A percentile compares a stretch with the other conserved stretches of the same genome.
These are phyloP conservation scores for Apiospora pterosperma DNA, from an alignment of 2,329 filamentous ascomycete genomes.

Conservation along the genomic window DNA sequence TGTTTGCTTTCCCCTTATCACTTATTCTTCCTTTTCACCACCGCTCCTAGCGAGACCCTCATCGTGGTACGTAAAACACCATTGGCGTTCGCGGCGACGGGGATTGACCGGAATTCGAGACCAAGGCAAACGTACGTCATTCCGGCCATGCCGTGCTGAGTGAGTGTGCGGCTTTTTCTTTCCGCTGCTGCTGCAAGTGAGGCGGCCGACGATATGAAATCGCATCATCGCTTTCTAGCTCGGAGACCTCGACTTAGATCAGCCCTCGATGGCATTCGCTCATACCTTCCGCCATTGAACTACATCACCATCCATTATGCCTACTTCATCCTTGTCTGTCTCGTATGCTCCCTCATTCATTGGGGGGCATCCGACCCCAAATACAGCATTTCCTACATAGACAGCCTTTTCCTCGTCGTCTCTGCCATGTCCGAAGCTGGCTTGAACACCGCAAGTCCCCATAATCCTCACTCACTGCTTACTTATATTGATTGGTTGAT, in stretches of 20 bases:
- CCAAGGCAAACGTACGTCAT: no score
- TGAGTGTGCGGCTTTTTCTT: no score
- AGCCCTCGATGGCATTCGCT: conserved; percentile 10
- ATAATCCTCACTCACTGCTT: neutral
- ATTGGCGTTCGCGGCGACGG: no score
- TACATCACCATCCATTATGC: conserved; percentile 64
- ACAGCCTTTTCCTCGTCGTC: conserved; percentile 63
- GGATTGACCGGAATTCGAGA: no score
- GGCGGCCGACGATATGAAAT: neutral
- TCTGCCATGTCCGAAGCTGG: conserved; percentile 67
- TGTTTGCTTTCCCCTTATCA: neutral
- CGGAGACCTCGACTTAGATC: neutral
- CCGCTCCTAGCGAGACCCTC: no score
- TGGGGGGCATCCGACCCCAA: conserved; percentile 53
- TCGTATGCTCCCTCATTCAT: conserved; percentile 58
- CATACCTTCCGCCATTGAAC: conserved; percentile 45
- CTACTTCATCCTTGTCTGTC: conserved; percentile 58
- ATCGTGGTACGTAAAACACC: no score
- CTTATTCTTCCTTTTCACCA: no score
- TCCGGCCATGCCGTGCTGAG: no score
- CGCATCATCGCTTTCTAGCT: neutral
- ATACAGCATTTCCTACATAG: conserved; percentile 54
- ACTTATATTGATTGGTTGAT: no score
- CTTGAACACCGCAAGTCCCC: conserved; percentile 49
- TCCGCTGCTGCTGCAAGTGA: no score